Evolutionary conservation across 2,329 filamentous ascomycete species (phyloP), one percentile per base, ranked within the genome.

Genomic region (Corinectria fuckeliana): DNA sequence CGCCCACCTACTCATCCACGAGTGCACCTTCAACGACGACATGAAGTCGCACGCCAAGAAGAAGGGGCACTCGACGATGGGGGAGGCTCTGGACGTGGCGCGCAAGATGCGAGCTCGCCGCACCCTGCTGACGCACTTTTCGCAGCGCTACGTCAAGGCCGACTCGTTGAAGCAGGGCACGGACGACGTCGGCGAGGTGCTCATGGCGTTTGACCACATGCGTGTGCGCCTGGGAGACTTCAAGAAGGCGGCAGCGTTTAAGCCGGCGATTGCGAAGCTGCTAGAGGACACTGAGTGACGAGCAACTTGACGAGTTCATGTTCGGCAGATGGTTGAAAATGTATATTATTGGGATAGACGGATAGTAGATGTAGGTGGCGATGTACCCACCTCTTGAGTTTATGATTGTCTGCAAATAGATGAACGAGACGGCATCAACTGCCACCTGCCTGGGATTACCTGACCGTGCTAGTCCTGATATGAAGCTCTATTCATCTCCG

Each of bases 11-110:
- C 85, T 97, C 5, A 87, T 99, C 56, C 95, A 99, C 79, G 95
- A 99, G 82, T 93, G 93, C 62, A 99, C 95, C 0, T 98, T 99
- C 72, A 92, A 95, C 67, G 92, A 97, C 72, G 91, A 95, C 69
- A 85, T 97, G 68, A 69, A 76, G 36, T 85, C 83, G 14, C 93
- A 97, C 70, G 95, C 95, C 4, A 73, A 84, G 25, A 91, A 90
- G 50, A 99, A 99, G 85, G 93, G 90, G 72, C 95, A 99, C 79
- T 91, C 86, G 36, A 99, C 95, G 8, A 91, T 93, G 62, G 85
- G 85, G 13, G 95, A 99, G 78, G 95, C 95, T 1, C 83, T 99
- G 3, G 82, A 81, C 42, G 85, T 98, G 3, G 94, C 90, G 2
- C 82, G 84, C 11, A 78, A 81, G 44, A 99, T 99, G 95, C 77